phyloP scores from a whole-genome alignment of 495 filamentous ascomycete species.

The Penicillium alfredii region DNA sequence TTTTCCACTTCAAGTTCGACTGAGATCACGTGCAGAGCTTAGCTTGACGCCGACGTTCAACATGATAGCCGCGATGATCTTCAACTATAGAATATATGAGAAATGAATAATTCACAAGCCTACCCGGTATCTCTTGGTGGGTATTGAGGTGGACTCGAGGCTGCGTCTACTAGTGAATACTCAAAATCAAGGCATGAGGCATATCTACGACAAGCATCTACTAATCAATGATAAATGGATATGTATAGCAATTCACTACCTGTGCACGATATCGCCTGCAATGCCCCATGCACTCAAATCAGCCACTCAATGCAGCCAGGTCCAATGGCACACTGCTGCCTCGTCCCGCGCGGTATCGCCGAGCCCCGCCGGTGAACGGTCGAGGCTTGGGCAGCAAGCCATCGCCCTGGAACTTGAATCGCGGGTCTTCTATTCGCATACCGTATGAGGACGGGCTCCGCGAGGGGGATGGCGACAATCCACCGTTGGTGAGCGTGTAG shows the following conservation, averaged over 20 bases:
- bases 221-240: conserved; percentile 6
- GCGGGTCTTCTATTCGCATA: conserved; percentile 63
- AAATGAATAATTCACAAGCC: too few species aligned
- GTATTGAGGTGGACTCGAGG: too few species aligned
- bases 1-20: too few species aligned
- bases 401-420: conserved; percentile 86
- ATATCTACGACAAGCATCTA: background rate
- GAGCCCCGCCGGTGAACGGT: conserved; percentile 62
- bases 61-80: too few species aligned
- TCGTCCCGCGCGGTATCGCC: conserved; percentile 81
- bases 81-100: too few species aligned
- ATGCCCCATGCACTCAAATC: conserved; percentile 16
- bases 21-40: too few species aligned
- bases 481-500: conserved; percentile 67
- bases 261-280: conserved; percentile 27
- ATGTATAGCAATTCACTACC: conserved; percentile 22
- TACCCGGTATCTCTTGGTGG: too few species aligned
- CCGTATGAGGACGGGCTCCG: conserved; percentile 34
- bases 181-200: too few species aligned
- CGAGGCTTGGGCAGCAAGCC: conserved; percentile 77
- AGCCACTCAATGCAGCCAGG: conserved; percentile 47
- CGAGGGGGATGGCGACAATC: conserved; percentile 28
- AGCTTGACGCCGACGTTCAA: too few species aligned
- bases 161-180: too few species aligned
- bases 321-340: conserved; percentile 93